These are phyloP conservation scores for Mucor indicus DNA, from an alignment of 371 early-diverging fungal genomes.

Conservation along the genomic window DNA sequence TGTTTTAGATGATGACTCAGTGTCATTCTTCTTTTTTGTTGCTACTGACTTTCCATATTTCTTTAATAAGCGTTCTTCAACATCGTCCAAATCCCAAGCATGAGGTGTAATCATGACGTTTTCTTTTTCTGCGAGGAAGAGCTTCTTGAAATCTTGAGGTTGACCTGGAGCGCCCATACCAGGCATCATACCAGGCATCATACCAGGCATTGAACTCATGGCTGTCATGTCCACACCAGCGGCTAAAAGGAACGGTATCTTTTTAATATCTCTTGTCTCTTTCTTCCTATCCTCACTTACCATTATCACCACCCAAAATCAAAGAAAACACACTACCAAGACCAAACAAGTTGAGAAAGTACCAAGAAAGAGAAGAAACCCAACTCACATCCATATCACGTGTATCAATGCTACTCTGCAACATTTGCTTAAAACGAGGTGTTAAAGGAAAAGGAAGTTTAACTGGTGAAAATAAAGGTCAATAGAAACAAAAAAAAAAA, in stretches of 20 bases:
- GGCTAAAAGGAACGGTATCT: slow-evolving; percentile 41
- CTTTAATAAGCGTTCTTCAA: slow-evolving; percentile 80
- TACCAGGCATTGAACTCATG: slow-evolving; percentile 72
- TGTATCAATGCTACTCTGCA: slow-evolving; percentile 95
- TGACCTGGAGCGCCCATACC: slow-evolving; percentile 64
- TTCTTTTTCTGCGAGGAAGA: slow-evolving; percentile 88
- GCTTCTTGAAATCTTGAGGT: slow-evolving; percentile 81
- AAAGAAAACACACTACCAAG: slow-evolving; percentile 88
- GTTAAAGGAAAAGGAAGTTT: slow-evolving; percentile 96
- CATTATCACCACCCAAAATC: slow-evolving; percentile 88
- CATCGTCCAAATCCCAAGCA: slow-evolving; percentile 75
- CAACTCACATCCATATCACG: slow-evolving; percentile 96
- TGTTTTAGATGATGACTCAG: slow-evolving; percentile 12
- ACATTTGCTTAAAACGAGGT: slow-evolving; percentile 95
- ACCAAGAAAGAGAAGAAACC: slow-evolving; percentile 97
- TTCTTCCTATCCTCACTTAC: slow-evolving; percentile 33
- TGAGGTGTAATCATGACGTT: slow-evolving; percentile 81
- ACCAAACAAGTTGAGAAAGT: slow-evolving; percentile 96
- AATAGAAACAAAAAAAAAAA: not conserved
- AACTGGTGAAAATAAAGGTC: slow-evolving; percentile 40
- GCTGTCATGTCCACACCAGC: slow-evolving; percentile 91
- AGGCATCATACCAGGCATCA: slow-evolving; percentile 42
- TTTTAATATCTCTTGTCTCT: not conserved
- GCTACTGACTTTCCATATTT: slow-evolving; percentile 65
- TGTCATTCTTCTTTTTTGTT: not conserved